phyloP scores from a whole-genome alignment of 2,329 filamentous ascomycete genomes.

The Niveomyces coronatus region DNA sequence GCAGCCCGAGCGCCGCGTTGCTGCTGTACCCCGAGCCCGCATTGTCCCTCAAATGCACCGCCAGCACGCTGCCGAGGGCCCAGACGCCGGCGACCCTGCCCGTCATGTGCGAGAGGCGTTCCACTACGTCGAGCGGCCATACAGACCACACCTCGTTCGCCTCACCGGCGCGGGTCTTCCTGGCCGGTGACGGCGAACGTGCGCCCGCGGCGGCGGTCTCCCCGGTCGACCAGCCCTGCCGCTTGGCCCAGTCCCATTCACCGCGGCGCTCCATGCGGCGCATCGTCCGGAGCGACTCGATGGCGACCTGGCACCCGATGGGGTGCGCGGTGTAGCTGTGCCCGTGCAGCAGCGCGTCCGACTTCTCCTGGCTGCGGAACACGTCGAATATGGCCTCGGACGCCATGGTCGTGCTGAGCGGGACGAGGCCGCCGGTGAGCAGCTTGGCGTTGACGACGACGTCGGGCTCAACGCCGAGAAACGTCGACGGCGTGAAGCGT shows the following conservation, averaged over 20 bases:
- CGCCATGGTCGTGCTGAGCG: conserved; percentile 65
- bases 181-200: background rate
- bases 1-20: conserved; percentile 33
- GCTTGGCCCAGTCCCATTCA: conserved; percentile 45
- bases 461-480: conserved; percentile 59
- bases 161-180: background rate
- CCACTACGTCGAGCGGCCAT: conserved; percentile 55
- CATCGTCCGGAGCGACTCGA: conserved; percentile 54
- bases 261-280: conserved; percentile 43
- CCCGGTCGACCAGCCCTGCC: conserved; percentile 29
- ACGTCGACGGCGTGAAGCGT: conserved; percentile 57
- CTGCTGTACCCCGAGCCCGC: conserved; percentile 37
- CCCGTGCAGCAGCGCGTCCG: conserved; percentile 69
- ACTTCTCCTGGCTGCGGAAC: conserved; percentile 63
- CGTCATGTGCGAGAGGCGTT: conserved; percentile 42
- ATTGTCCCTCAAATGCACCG: conserved; percentile 42
- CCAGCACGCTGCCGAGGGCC: conserved; percentile 65
- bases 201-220: background rate
- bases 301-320: conserved; percentile 68
- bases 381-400: conserved; percentile 62
- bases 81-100: conserved; percentile 53
- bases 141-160: conserved; percentile 50
- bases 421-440: conserved; percentile 69
- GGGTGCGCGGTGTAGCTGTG: conserved; percentile 84
- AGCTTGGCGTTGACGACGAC: conserved; percentile 77